phyloP scores from a whole-genome alignment of 441 rosid genomes.

The Raphanus hybrid region DNA sequence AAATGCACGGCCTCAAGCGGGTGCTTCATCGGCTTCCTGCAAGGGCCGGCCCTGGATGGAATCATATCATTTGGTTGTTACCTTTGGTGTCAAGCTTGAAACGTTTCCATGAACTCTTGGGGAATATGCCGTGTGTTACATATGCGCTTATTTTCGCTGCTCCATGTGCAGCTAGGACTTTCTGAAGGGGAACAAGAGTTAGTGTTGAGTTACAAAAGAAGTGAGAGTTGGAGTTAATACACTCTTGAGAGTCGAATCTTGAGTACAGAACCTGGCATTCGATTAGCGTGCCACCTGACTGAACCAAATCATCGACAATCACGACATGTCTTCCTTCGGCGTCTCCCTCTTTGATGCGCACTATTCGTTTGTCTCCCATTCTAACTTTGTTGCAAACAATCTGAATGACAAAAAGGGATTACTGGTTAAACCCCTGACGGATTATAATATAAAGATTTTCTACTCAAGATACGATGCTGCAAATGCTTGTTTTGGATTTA shows the following conservation, averaged over 20 bases:
- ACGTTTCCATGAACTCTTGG: conserved; percentile 89
- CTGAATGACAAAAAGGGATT: conserved; percentile 41
- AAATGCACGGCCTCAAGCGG: no score
- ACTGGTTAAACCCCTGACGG: background rate
- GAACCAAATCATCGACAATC: conserved; percentile 96
- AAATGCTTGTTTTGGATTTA: conserved; percentile 10
- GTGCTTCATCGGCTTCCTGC: no score
- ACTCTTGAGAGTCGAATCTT: conserved; percentile 23
- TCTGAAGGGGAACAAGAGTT: conserved; percentile 47
- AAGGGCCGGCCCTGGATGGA: no score
- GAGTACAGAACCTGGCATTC: conserved; percentile 88
- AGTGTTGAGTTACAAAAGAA: background rate
- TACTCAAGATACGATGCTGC: conserved; percentile 2
- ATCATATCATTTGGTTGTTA: conserved; percentile 38
- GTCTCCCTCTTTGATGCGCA: conserved; percentile 91
- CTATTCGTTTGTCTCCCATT: conserved; percentile 84
- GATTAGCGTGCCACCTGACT: conserved; percentile 91
- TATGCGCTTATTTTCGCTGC: conserved; percentile 94
- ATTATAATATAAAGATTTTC: background rate
- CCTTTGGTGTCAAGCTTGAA: conserved; percentile 85
- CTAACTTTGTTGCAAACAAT: conserved; percentile 95
- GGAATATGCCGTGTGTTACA: conserved; percentile 96
- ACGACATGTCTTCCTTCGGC: conserved; percentile 88
- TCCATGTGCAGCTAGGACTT: conserved; percentile 86
- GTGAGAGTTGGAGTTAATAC: background rate